Conservation (phyloP, 2,329 filamentous ascomycete species). For the Phialophora expanda region DNA sequence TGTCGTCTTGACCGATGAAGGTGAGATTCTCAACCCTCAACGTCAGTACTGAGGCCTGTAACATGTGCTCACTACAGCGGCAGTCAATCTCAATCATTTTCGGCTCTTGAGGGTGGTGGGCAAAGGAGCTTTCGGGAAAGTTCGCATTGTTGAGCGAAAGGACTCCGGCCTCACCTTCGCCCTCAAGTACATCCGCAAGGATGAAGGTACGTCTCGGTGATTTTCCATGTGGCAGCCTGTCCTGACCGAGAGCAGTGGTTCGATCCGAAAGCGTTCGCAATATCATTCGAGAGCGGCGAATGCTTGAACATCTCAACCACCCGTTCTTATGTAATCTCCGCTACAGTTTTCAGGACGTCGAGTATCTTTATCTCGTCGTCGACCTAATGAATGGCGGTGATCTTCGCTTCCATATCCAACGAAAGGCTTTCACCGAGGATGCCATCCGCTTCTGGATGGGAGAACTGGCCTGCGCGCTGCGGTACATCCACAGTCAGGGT, state of each 20-base stretch:
- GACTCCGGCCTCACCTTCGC: constrained; percentile 93
- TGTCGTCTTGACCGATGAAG: constrained; percentile 89
- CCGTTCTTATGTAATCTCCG: constrained; percentile 97
- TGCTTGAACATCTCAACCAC: constrained; percentile 98
- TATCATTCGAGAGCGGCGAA: constrained; percentile 94
- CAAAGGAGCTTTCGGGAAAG: constrained; percentile 97
- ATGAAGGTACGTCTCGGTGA: constrained; percentile 71
- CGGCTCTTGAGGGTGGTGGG: constrained; percentile 92
- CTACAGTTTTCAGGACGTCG: constrained; percentile 98
- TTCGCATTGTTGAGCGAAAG: constrained; percentile 97
- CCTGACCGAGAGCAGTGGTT: constrained; percentile 67
- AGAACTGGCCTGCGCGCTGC: constrained; percentile 86
- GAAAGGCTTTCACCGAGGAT: constrained; percentile 97
- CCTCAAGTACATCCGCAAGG: constrained; percentile 97
- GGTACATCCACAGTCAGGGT: constrained; percentile 82
- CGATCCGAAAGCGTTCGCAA: constrained; percentile 97
- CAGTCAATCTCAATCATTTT: constrained; percentile 95
- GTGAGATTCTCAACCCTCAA: constrained; percentile 53
- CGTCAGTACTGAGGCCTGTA: neutral
- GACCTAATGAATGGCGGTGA: constrained; percentile 98
- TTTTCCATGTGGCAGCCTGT: neutral
- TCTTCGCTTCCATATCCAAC: constrained; percentile 93
- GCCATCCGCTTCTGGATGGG: constrained; percentile 97
- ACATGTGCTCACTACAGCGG: constrained; percentile 1
- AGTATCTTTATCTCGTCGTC: constrained; percentile 98